phyloP scores from a whole-genome alignment of 2,329 filamentous ascomycete species.

The Fusarium avenaceum region DNA sequence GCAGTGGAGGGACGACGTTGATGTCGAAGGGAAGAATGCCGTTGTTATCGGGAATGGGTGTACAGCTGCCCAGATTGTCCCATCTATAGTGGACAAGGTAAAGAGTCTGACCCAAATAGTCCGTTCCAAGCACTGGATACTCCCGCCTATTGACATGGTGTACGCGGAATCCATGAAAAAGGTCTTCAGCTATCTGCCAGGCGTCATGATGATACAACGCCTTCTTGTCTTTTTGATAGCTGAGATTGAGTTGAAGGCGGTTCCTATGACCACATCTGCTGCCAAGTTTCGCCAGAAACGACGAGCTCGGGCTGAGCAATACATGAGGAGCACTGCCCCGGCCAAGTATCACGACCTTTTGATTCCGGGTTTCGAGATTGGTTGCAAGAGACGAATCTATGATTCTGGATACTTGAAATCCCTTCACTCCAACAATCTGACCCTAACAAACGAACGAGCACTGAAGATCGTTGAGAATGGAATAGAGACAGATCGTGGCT shows the following conservation, averaged over 20 bases:
- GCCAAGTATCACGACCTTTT: conserved; percentile 1
- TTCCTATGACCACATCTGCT: background rate
- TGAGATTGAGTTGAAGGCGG: background rate
- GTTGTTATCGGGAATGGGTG: conserved; percentile 1
- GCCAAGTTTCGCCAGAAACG: background rate
- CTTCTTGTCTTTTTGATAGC: background rate
- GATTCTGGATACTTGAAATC: background rate
- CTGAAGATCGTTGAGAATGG: background rate
- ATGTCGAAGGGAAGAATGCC: background rate
- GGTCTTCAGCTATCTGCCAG: background rate
- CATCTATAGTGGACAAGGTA: background rate
- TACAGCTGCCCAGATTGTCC: conserved; percentile 4
- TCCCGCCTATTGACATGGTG: background rate
- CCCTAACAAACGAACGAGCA: background rate
- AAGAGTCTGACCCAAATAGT: background rate
- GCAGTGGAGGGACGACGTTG: background rate
- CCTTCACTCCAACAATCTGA: background rate
- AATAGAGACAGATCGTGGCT: background rate
- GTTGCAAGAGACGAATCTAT: background rate
- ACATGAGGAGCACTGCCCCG: background rate
- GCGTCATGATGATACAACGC: background rate
- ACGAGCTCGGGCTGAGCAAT: background rate
- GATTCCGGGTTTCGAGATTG: conserved; percentile 4
- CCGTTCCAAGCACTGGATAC: conserved; percentile 8
- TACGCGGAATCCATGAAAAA: background rate